Evolutionary conservation across 805 yeast species (phyloP), one percentile per base, ranked within the genome.

Genomic region (Groenewaldozyma salmanticensis): DNA sequence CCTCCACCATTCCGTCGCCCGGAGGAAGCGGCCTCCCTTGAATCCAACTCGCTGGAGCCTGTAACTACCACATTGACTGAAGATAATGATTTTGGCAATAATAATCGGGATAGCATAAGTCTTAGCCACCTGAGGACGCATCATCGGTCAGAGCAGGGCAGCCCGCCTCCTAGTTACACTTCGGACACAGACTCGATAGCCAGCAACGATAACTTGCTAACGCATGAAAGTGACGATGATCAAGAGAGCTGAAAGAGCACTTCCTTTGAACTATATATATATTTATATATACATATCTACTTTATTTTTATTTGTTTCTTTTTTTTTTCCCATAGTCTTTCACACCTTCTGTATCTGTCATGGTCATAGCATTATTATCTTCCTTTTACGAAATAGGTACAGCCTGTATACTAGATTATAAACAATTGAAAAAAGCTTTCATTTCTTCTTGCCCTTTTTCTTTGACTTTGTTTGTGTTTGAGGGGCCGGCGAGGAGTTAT

Each of bases 11-110:
- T 2, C 6, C 32, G 2, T 7, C n/a, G 32, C 20, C 15, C 11
- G 9, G 16, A 4, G 40, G 21, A 11, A 27, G 22, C 16, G 21
- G 22, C 35, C 31, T 35, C 4, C 31, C 40, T 4, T 17, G 13
- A 9, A 21, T 29, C n/a, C 21, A 24, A 4, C 38, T 15, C 5
- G 38, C 29, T 4, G 38, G 38, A n/a, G 35, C 18, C 35, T 20
- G 21, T 5, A 15, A 5, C 38, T 20, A 24, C 29, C 13, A 13
- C 29, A 9, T 7, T 24, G 29, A 24, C 7, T 24, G 74, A 70
- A 32, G 80, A 75, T 42, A 79, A 74, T n/a, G 53, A 45, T 11
- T 43, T 52, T 4, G 62, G 59, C 38, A 60, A 57, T 34, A 29
- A 37, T 33, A 38, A 24, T 4, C 3, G 35, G 5, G 50, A 45